Conservation (phyloP, 1,284 basidiomycete species). For the Butyriboletus appendiculatus region DNA sequence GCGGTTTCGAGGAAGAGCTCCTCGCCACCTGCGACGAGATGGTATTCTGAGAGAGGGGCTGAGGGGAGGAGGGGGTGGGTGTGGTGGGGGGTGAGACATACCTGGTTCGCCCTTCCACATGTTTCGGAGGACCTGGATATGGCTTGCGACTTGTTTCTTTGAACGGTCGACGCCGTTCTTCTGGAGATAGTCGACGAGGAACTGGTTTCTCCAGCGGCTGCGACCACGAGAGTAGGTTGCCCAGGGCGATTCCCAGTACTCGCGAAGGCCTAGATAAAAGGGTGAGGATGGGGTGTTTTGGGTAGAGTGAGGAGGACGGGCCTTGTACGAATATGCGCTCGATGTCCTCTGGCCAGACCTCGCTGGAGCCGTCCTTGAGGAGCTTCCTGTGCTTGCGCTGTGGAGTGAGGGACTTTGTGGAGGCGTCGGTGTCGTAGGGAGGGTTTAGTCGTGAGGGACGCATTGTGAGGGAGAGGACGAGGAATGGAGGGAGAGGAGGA, state of each 20-base stretch:
- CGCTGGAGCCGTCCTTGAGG: constrained; percentile 76
- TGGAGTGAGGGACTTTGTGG: constrained; percentile 59
- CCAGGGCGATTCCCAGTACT: constrained; percentile 79
- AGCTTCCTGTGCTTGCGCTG: constrained; percentile 81
- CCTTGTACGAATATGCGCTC: constrained; percentile 78
- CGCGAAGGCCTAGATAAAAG: constrained; percentile 53
- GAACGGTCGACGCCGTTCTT: constrained; percentile 65
- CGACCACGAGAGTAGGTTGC: constrained; percentile 75
- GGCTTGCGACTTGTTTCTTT: constrained; percentile 83
- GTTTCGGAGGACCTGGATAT: constrained; percentile 79
- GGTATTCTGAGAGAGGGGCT: constrained; percentile 47
- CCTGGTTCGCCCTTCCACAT: constrained; percentile 84
- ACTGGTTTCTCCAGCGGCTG: constrained; percentile 79
- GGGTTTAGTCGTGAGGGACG: constrained; percentile 25
- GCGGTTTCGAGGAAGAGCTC: constrained; percentile 60
- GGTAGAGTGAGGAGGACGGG: constrained; percentile 24
- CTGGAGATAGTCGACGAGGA: constrained; percentile 74
- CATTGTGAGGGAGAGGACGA: constrained; percentile 32
- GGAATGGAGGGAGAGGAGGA: constrained; percentile 13
- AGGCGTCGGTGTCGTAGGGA: constrained; percentile 32
- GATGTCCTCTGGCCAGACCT: constrained; percentile 78
- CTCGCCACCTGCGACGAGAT: constrained; percentile 72
- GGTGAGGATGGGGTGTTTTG: constrained; percentile 1
- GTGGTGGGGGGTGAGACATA: constrained; percentile 31
- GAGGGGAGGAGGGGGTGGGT: constrained; percentile 11